Conservation (phyloP, 2,329 filamentous ascomycete species). For the Lecanosticta acicola region DNA sequence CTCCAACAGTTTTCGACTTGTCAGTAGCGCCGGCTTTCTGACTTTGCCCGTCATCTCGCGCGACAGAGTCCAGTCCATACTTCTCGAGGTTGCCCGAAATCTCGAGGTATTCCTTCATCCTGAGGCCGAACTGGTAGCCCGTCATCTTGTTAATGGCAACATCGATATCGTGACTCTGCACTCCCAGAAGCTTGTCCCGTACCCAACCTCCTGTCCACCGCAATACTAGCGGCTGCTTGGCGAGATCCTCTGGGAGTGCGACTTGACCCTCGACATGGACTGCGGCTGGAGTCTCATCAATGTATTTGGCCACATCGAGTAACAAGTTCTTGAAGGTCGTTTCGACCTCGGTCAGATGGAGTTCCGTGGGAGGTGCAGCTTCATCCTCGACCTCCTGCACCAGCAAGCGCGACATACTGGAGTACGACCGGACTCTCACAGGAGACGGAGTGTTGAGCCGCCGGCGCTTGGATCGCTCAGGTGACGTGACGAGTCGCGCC, state of each 20-base stretch:
- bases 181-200: conserved; percentile 71
- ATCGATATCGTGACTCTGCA: conserved; percentile 74
- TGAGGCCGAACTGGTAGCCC: conserved; percentile 66
- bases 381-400: conserved; percentile 31
- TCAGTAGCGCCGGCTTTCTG: conserved; percentile 36
- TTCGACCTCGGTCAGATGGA: conserved; percentile 65
- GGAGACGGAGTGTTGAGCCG: conserved; percentile 19
- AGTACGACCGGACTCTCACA: conserved; percentile 7
- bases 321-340: conserved; percentile 67
- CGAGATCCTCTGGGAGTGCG: conserved; percentile 41
- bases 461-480: conserved; percentile 27
- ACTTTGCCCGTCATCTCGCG: conserved; percentile 34
- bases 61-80: conserved; percentile 48
- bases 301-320: conserved; percentile 70
- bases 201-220: conserved; percentile 86
- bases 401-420: conserved; percentile 28
- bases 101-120: conserved; percentile 63
- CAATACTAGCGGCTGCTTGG: conserved; percentile 49
- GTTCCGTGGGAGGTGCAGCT: conserved; percentile 15
- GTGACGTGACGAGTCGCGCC: conserved; percentile 24
- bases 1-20: conserved; percentile 58
- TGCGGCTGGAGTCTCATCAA: conserved; percentile 44
- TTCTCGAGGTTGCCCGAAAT: conserved; percentile 54
- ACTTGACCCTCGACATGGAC: conserved; percentile 24
- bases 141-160: conserved; percentile 83